Base-by-base conservation (phyloP, 306 rosid species). In the Lathyrus sativus region DNA sequence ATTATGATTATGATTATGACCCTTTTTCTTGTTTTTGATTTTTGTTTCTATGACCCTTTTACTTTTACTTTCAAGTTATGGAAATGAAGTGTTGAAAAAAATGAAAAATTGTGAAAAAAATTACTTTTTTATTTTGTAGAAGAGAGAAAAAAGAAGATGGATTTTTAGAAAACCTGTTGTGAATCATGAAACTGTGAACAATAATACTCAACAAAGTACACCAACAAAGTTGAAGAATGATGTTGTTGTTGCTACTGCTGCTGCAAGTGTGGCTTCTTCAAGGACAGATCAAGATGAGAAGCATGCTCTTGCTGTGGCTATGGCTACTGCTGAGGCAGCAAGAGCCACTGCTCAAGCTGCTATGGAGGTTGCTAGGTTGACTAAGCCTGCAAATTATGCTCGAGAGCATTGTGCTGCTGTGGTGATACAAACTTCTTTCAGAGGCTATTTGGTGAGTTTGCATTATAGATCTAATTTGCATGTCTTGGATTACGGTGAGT, bases 91-190 rank as follows among this genome's bases (percentile, higher is more conserved):
- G 35, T 57, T 37, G n/a, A 60, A 15, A 35, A 35, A 3, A 19
- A 24, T 60, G 48, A 37, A 37, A 14, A 3, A 5, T 35, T 4
- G 6, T 0, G 1, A 60, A 56, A 29, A n/a, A 56, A 56, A 3
- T 1, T 28, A 1, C 60, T 17, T 17, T 10, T 38, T 61, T 5
- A 10, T 62, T 67, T 12, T 69, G 83, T 74, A 93, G 99, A 87
- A 77, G 73, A 87, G 95, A 79, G 97, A 93, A 74, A 93, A 90
- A 55, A 76, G 90, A 49, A 76, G 99, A 39, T 93, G 99, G 99
- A 67, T 85, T 77, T 93, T 93, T 71, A 85, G 97, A 60, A 90
- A 85, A 70, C 62, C 80, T 10, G 68, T 82, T 10, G 68, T 80
- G 35, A 84, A 78, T 80, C 96, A 70, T 28, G 97, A 93, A 75